phyloP scores from a whole-genome alignment of 2,329 filamentous ascomycete genomes.

The Zalaria obscura region DNA sequence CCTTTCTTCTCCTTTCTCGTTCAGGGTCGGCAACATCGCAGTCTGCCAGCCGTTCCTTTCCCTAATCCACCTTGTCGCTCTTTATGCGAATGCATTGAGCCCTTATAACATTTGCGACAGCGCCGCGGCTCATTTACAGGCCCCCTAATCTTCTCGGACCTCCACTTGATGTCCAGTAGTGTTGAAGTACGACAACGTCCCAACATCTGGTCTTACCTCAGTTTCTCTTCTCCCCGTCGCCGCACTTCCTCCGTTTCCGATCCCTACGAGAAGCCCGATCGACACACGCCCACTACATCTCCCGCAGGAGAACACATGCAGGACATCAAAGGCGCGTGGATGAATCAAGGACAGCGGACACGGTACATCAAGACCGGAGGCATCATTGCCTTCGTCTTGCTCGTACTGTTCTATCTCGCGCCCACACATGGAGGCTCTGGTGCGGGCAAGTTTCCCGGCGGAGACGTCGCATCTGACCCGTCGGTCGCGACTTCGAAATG shows the following conservation, averaged over 20 bases:
- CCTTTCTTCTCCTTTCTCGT: no score
- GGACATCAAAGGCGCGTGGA: conserved; percentile 32
- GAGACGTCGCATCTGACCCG: conserved; percentile 35
- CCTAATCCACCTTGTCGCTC: no score
- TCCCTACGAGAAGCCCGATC: conserved; percentile 32
- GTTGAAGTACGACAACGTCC: conserved; percentile 34
- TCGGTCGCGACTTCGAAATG: conserved; percentile 60
- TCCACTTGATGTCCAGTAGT: conserved; percentile 39
- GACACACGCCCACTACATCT: conserved; percentile 17
- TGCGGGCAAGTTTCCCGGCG: conserved; percentile 16
- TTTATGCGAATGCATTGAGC: no score
- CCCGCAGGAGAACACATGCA: conserved; percentile 23
- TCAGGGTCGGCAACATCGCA: no score
- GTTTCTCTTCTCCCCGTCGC: conserved; percentile 31
- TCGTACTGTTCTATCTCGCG: conserved; percentile 43
- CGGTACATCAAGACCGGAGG: conserved; percentile 49
- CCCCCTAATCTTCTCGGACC: background rate
- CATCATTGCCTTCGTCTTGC: conserved; percentile 41
- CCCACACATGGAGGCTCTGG: conserved; percentile 15
- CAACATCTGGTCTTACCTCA: conserved; percentile 39
- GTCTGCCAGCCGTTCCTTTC: no score
- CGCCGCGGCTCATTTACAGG: no score
- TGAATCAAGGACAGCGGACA: conserved; percentile 48
- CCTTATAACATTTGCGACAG: no score
- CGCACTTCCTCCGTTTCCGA: conserved; percentile 33